These are phyloP conservation scores for Cylindrotheca closterium DNA, from an alignment of 108 stramenopile species.

Conservation along the genomic window DNA sequence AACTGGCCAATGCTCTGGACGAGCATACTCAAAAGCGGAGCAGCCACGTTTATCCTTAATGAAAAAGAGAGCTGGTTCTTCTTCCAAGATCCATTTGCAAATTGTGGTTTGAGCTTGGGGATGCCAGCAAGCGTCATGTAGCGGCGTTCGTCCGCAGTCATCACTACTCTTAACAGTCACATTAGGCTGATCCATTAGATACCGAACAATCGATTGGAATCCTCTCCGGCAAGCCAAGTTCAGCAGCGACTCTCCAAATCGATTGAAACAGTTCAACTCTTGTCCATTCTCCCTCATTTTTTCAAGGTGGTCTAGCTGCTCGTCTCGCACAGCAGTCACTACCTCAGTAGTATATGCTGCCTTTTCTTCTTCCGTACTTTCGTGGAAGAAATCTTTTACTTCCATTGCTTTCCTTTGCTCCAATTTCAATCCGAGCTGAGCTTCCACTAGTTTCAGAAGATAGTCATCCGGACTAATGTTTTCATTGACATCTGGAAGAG, in stretches of 20 bases:
- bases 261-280: conserved; percentile 68
- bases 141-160: conserved; percentile 84
- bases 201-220: conserved; percentile 51
- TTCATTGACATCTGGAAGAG: conserved; percentile 10
- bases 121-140: conserved; percentile 91
- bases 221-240: conserved; percentile 86
- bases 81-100: conserved; percentile 44
- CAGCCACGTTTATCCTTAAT: conserved; percentile 62
- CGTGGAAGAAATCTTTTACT: conserved; percentile 36
- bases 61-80: conserved; percentile 60
- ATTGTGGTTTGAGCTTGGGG: conserved; percentile 57
- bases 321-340: conserved; percentile 51
- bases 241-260: conserved; percentile 81
- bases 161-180: conserved; percentile 62
- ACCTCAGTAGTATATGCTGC: conserved; percentile 55
- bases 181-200: conserved; percentile 52
- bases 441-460: conserved; percentile 34
- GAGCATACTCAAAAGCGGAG: conserved; percentile 73
- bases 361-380: conserved; percentile 61
- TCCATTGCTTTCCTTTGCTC: conserved; percentile 33
- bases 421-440: conserved; percentile 29
- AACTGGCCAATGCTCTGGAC: conserved; percentile 53
- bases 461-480: conserved; percentile 44
- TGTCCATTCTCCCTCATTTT: conserved; percentile 24
- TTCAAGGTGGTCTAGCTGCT: conserved; percentile 48